Conservation (phyloP, 768 basidiomycete species). For the Gymnopilus dilepis region DNA sequence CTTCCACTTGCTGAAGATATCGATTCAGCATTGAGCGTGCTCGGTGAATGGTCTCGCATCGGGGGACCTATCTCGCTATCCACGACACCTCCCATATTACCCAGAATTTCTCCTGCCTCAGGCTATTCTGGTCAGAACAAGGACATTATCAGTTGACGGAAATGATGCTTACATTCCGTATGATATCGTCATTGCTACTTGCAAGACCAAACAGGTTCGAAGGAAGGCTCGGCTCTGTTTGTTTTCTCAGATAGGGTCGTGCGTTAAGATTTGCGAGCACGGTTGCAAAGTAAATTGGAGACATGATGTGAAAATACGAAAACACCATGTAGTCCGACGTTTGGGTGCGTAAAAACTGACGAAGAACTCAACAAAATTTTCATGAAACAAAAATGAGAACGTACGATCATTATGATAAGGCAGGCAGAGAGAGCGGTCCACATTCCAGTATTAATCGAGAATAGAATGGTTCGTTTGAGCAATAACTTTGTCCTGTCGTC, state of each 20-base stretch:
- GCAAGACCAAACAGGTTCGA: not conserved
- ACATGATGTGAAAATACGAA: slow-evolving; percentile 14
- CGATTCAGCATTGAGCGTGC: too few species aligned
- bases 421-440: slow-evolving; percentile 13
- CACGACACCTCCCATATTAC: too few species aligned
- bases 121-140: too few species aligned
- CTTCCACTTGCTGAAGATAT: too few species aligned
- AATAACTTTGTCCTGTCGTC: slow-evolving; percentile 1
- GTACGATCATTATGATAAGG: slow-evolving; percentile 8
- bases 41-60: too few species aligned
- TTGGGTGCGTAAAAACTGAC: slow-evolving; percentile 11
- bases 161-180: not conserved
- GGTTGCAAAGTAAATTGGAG: slow-evolving; percentile 13
- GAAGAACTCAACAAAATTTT: not conserved
- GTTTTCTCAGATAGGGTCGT: not conserved
- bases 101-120: too few species aligned
- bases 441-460: slow-evolving; percentile 14
- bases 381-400: not conserved
- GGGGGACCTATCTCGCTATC: too few species aligned
- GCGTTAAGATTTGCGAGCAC: slow-evolving; percentile 14
- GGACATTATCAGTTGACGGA: too few species aligned
- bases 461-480: slow-evolving; percentile 12
- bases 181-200: not conserved
- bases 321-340: slow-evolving; percentile 15
- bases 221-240: not conserved